These are phyloP conservation scores for Penicillium silybi DNA, from an alignment of 495 filamentous ascomycete species.

Conservation along the genomic window DNA sequence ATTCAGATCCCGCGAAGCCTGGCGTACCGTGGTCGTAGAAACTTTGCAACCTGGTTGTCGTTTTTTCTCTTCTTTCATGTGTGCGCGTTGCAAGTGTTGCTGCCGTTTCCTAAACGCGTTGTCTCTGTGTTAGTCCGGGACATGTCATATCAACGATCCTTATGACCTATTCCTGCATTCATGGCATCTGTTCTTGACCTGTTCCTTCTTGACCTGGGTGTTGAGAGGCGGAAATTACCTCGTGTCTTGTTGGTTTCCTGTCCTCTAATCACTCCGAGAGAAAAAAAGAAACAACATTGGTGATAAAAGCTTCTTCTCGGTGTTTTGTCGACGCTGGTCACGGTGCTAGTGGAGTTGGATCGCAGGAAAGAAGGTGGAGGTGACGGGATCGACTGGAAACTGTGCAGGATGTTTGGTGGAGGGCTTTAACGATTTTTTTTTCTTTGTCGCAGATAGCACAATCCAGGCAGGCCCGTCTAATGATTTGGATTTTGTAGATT, in stretches of 20 bases:
- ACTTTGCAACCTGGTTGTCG: conserved; percentile 17
- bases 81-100: conserved; percentile 4
- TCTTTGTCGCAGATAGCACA: conserved; percentile 20
- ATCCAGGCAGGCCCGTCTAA: conserved; percentile 21
- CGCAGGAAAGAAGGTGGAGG: neutral
- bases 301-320: neutral
- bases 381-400: neutral
- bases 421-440: conserved; percentile 15
- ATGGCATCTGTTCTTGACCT: conserved; percentile 34
- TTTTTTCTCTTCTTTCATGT: conserved; percentile 17
- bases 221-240: conserved; percentile 1
- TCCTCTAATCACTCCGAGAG: neutral
- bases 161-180: conserved; percentile 41
- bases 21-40: conserved; percentile 49
- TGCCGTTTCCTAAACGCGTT: neutral
- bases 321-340: neutral
- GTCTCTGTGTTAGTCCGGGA: conserved; percentile 23
- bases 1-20: conserved; percentile 40
- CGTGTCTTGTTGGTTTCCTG: neutral
- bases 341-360: neutral
- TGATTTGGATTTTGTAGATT: neutral
- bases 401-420: neutral
- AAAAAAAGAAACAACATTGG: neutral
- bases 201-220: neutral
- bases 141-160: conserved; percentile 44